Conservation (phyloP, 1,284 basidiomycete species). For the Tilletia caries region DNA sequence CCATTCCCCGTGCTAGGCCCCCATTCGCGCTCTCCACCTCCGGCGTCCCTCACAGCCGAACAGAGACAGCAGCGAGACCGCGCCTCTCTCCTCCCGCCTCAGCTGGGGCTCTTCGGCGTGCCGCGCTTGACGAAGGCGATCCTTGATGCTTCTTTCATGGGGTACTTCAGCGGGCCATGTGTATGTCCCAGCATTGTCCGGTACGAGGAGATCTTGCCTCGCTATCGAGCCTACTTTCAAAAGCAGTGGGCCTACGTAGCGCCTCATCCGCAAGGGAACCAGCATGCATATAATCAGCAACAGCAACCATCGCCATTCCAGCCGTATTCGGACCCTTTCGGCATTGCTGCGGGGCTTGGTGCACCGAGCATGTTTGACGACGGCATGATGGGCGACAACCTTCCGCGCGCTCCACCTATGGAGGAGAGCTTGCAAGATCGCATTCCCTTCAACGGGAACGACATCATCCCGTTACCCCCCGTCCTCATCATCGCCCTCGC, state of each 20-base stretch:
- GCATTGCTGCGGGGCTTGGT: no score
- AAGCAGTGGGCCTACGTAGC: neutral
- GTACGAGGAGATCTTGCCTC: neutral
- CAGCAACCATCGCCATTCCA: no score
- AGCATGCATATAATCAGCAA: neutral
- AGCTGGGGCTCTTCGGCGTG: neutral
- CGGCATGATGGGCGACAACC: neutral
- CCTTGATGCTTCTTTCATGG: slow-evolving; percentile 1
- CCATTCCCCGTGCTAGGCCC: no score
- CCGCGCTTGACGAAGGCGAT: neutral
- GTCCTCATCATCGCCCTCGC: neutral
- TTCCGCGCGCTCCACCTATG: neutral
- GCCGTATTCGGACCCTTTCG: neutral
- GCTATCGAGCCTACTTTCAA: slow-evolving; percentile 5
- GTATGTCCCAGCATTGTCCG: neutral
- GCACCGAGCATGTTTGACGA: no score
- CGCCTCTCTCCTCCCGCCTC: neutral
- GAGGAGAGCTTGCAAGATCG: neutral
- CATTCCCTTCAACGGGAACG: neutral
- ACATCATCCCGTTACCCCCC: neutral
- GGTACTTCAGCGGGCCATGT: neutral
- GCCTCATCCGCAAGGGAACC: neutral
- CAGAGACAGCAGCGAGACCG: no score
- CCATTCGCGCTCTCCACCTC: no score
- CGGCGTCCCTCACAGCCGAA: no score